Evolutionary conservation across 495 filamentous ascomycete species (phyloP).

Genomic region (Acidomyces sp.): DNA sequence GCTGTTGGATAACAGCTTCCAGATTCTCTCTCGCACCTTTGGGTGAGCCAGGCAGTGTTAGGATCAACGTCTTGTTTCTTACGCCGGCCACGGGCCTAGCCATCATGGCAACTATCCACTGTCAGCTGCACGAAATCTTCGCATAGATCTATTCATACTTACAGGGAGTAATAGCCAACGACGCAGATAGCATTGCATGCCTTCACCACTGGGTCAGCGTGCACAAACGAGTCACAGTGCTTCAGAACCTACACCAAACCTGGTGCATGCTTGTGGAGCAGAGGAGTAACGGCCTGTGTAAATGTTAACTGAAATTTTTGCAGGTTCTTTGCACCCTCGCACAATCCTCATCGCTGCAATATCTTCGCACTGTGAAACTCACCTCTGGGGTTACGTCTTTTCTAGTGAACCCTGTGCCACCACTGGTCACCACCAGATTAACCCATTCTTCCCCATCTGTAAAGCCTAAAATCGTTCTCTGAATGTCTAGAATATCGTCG

Average conservation of each 20-base stretch:
- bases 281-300: constrained; percentile 56
- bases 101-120: constrained; percentile 77
- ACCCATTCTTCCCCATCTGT: constrained; percentile 45
- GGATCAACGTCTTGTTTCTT: constrained; percentile 66
- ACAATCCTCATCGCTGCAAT: constrained; percentile 4
- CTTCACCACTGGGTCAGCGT: constrained; percentile 26
- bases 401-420: constrained; percentile 88
- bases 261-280: constrained; percentile 77
- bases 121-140: constrained; percentile 15
- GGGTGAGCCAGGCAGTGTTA: constrained; percentile 88
- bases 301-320: constrained; percentile 8
- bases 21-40: constrained; percentile 96
- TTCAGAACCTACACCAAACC: constrained; percentile 57
- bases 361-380: constrained; percentile 17
- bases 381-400: constrained; percentile 84
- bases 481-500: constrained; percentile 63
- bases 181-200: constrained; percentile 86
- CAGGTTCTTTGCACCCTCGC: neutral
- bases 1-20: constrained; percentile 71
- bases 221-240: constrained; percentile 21
- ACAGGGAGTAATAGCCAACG: constrained; percentile 81
- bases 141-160: constrained; percentile 27
- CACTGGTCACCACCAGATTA: constrained; percentile 77
- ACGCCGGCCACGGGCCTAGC: constrained; percentile 86
- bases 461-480: constrained; percentile 55